Evolutionary conservation across 2,329 filamentous ascomycete species (phyloP), one percentile per base, ranked within the genome.

Genomic region (Epichloe hybrida): DNA sequence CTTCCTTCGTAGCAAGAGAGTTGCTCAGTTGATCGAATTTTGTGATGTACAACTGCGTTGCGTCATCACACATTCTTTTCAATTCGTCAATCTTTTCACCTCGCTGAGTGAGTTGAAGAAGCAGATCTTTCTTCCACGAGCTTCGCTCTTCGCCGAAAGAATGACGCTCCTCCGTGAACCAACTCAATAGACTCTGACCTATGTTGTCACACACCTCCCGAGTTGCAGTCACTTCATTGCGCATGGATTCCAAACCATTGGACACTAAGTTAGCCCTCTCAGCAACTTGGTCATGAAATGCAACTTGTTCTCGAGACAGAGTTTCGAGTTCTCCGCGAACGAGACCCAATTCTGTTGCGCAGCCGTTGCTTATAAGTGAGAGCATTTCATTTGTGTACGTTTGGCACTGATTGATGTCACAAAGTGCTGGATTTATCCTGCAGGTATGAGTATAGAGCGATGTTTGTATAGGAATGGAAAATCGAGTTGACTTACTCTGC

Each of bases 281-380:
- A 57, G 40, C 9, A 43, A 43, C 51, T 15, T 57, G 41, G n/a
- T 41, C 46, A 38, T 51, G 13, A 13, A 54, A 46, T 44, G 37
- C 36, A 11, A 41, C 3, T 13, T 53, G 52, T 27, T 53, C 56
- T 38, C 55, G 49, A 9, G 37, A 51, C n/a, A 57, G 49, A 7
- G 48, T 48, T 15, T 43, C 50, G 23, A 53, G 27, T 20, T 38
- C 23, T 31, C 15, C 39, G 13, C 46, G 41, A 27, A 53, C 41
- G 11, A 34, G 13, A 5, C 42, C 35, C 11, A 53, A 31, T 47
- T 53, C 49, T 17, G 46, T 40, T 13, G 42, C 40, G 23, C 52
- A 53, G 17, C 39, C 49, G 20, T 46, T 46, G 43, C 46, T 39
- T 9, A 47, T 53, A 34, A 44, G 34, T 9, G 38, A 43, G 12